A percentile compares a stretch with the other conserved stretches of the same genome.
Evolutionary conservation across 192 early-diverging fungal species (phyloP).

Genomic region (Podila verticillata): DNA sequence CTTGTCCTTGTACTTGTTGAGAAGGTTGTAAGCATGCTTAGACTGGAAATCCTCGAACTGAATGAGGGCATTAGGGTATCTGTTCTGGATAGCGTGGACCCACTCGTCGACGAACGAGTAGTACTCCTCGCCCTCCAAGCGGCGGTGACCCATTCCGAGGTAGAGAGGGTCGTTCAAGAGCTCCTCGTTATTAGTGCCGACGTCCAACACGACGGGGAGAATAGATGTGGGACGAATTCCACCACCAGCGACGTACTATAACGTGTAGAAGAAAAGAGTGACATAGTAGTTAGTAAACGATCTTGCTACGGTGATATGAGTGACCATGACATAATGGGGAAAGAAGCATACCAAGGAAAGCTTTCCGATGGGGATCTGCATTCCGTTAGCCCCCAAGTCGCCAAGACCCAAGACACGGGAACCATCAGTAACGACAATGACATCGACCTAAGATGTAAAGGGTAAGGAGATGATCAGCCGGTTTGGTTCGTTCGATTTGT

Average conservation of each 20-base stretch:
- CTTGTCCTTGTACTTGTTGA: constrained; percentile 80
- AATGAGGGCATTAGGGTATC: constrained; percentile 78
- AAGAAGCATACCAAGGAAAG: constrained; percentile 58
- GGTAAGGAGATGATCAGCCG: neutral
- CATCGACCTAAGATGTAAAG: constrained; percentile 36
- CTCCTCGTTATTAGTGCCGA: constrained; percentile 89
- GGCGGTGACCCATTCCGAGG: constrained; percentile 79
- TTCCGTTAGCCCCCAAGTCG: constrained; percentile 94
- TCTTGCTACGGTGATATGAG: neutral
- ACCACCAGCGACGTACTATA: constrained; percentile 84
- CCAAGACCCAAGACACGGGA: constrained; percentile 94
- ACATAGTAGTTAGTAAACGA: too few relatives aligned
- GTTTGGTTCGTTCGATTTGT: too few relatives aligned
- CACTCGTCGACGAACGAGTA: constrained; percentile 64
- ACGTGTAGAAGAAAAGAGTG: constrained; percentile 23
- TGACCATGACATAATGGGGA: neutral
- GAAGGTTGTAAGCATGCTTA: constrained; percentile 77
- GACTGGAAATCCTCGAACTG: constrained; percentile 94
- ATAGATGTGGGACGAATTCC: constrained; percentile 89
- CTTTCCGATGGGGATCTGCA: constrained; percentile 96
- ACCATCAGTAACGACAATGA: constrained; percentile 92
- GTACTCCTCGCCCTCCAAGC: constrained; percentile 67
- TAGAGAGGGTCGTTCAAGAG: constrained; percentile 89
- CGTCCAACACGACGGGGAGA: constrained; percentile 91
- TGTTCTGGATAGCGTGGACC: constrained; percentile 60